Evolutionary conservation across 805 yeast genomes (phyloP).

Genomic region (Tetrapisispora namnaoensis): DNA sequence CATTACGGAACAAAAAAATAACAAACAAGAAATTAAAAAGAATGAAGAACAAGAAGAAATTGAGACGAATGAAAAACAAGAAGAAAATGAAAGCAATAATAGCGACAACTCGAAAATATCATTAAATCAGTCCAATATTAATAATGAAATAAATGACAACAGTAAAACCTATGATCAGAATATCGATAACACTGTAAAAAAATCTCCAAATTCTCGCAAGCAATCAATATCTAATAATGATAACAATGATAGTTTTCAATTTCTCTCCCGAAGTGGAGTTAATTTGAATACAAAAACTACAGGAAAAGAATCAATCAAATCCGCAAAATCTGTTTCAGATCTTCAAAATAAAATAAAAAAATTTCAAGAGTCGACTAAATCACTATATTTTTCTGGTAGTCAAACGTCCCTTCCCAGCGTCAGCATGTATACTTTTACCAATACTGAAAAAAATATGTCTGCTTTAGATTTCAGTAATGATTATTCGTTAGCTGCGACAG

Average conservation of each 20-base stretch:
- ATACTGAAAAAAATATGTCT: conserved; percentile 79
- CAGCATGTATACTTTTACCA: conserved; percentile 96
- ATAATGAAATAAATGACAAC: background rate
- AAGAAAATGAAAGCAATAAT: background rate
- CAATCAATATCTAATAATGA: background rate
- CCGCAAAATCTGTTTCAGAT: conserved; percentile 60
- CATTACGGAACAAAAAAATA: no score
- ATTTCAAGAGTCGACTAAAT: conserved; percentile 73
- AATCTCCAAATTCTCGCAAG: background rate
- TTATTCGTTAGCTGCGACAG: conserved; percentile 80
- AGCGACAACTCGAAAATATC: background rate
- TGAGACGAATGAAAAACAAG: background rate
- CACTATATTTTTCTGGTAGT: conserved; percentile 53
- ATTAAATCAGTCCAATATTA: background rate
- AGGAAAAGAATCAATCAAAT: background rate
- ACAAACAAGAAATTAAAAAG: background rate
- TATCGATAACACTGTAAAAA: background rate
- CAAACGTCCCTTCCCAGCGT: conserved; percentile 88
- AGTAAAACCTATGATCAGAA: background rate
- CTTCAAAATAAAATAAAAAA: conserved; percentile 65
- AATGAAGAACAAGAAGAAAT: background rate
- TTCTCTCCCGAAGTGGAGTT: background rate
- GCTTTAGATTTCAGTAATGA: conserved; percentile 80
- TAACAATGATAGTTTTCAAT: no score
- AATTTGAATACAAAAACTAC: background rate